These are phyloP conservation scores for Casuarina equisetifolia DNA, from an alignment of 306 rosid genomes.

Conservation along the genomic window DNA sequence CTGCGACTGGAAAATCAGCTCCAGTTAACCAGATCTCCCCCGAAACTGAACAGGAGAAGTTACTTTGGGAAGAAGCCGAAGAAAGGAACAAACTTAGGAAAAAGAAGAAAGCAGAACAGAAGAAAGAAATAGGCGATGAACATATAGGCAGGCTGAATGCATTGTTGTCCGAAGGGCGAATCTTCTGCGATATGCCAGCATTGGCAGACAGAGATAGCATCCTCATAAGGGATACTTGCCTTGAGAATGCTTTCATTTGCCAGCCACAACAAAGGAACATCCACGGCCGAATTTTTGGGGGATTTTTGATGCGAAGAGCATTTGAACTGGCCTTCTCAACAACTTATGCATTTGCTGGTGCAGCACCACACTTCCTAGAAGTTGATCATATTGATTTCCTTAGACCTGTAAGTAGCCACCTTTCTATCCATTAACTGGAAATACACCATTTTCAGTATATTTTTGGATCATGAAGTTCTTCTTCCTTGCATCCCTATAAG, in stretches of 20 bases:
- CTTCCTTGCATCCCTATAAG: neutral
- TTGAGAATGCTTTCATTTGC: slow-evolving; percentile 78
- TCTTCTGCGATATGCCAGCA: slow-evolving; percentile 83
- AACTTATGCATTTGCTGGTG: slow-evolving; percentile 78
- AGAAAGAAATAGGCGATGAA: slow-evolving; percentile 32
- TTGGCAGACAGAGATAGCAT: slow-evolving; percentile 85
- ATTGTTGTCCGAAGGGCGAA: slow-evolving; percentile 71
- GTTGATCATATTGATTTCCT: slow-evolving; percentile 90
- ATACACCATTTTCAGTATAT: neutral
- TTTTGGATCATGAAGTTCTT: neutral
- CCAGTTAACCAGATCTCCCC: slow-evolving; percentile 61
- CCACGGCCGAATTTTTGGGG: slow-evolving; percentile 88
- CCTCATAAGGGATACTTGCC: slow-evolving; percentile 67
- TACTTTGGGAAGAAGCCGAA: slow-evolving; percentile 83
- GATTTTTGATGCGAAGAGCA: slow-evolving; percentile 88
- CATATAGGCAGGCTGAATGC: slow-evolving; percentile 51
- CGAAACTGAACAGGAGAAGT: slow-evolving; percentile 55
- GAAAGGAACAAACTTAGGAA: slow-evolving; percentile 64
- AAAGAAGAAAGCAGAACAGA: slow-evolving; percentile 40
- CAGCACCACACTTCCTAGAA: slow-evolving; percentile 77
- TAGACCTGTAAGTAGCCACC: slow-evolving; percentile 66
- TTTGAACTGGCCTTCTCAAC: slow-evolving; percentile 87
- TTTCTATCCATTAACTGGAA: neutral
- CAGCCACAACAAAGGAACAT: slow-evolving; percentile 91
- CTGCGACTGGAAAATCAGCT: slow-evolving; percentile 64